Evolutionary conservation across 805 yeast genomes (phyloP).

Genomic region (Myxozyma udenii): DNA sequence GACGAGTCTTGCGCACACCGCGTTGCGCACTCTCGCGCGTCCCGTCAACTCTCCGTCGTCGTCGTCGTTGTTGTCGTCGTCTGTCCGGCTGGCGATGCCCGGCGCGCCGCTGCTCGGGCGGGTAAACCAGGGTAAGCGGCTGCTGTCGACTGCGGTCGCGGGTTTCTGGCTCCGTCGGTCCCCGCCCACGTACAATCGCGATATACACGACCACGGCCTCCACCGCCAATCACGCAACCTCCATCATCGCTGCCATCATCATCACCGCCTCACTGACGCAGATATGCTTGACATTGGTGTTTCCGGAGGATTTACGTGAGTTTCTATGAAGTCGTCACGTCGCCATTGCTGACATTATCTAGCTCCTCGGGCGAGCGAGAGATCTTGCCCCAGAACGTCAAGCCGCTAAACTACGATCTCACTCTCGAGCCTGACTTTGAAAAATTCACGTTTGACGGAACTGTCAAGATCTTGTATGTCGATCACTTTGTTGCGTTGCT

Average conservation of each 20-base stretch:
- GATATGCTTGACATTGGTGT: conserved; percentile 26
- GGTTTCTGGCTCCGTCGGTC: no score
- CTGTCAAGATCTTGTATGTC: conserved; percentile 46
- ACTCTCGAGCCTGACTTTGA: conserved; percentile 59
- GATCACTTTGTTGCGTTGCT: no score
- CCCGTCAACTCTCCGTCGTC: no score
- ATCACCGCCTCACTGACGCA: conserved; percentile 13
- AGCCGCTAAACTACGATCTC: conserved; percentile 72
- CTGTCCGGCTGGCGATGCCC: no score
- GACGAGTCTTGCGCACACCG: no score
- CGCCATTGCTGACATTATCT: not conserved
- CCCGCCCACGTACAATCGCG: no score
- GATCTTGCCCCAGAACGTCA: conserved; percentile 61
- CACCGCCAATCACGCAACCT: conserved; percentile 3
- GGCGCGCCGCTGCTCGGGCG: no score
- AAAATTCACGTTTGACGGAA: conserved; percentile 48
- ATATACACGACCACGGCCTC: no score
- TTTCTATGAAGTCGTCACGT: not conserved
- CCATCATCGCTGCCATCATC: conserved; percentile 22
- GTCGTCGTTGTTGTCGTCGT: no score
- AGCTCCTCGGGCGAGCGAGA: conserved; percentile 36
- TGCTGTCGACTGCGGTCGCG: no score
- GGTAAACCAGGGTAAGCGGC: no score
- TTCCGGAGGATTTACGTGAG: conserved; percentile 23
- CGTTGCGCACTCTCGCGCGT: no score